Evolutionary conservation across 2,329 filamentous ascomycete genomes (phyloP), one percentile per base, ranked within the genome.

Genomic region (Trichoderma endophyticum): DNA sequence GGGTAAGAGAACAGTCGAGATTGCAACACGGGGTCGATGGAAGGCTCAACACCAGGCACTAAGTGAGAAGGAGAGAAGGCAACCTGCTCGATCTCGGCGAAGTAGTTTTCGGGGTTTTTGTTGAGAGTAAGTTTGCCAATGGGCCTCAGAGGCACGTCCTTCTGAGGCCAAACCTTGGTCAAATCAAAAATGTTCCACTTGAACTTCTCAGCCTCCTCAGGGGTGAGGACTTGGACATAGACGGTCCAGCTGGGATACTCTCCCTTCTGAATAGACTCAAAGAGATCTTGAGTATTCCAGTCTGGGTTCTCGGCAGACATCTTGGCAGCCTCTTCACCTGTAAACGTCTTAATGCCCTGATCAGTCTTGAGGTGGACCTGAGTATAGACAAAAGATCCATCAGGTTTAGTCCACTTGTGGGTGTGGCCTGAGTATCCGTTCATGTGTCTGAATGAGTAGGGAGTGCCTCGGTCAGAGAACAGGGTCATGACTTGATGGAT

Each of bases 81-180:
- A 0, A 88, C 86, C 80, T 92, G 90, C 79, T 93, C 90, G 61
- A 91, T 87, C 77, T 93, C 91, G 61, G 87, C 85, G 76, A 92
- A 92, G 82, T 92, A 92, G 81, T 93, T 92, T 69, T 86, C 80
- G 1, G 86, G 83, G 77, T 92, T 92, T 78, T 85, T 84, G 81
- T 91, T 91, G 28, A 93, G 84, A 0, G 87, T 91, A 72, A 93
- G 80, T 72, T 86, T 86, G 63, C 90, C 90, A 69, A 93, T 84
- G 60, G 83, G 86, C 21, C 88, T 84, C 14, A 91, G 82, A 2
- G 91, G 90, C 32, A 90, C 88, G 61, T 90, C 85, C 26, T 80
- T 82, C 72, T 91, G 88, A 3, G 90, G 90, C 90, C 90, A 92
- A 76, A 90, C 86, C 80, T 92, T 91, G 65, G 91, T 93, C 73